Percentiles rank a stretch among this genome's conserved stretches.
Conservation (phyloP, 257 asterid species). For the Perilla frutescens region DNA sequence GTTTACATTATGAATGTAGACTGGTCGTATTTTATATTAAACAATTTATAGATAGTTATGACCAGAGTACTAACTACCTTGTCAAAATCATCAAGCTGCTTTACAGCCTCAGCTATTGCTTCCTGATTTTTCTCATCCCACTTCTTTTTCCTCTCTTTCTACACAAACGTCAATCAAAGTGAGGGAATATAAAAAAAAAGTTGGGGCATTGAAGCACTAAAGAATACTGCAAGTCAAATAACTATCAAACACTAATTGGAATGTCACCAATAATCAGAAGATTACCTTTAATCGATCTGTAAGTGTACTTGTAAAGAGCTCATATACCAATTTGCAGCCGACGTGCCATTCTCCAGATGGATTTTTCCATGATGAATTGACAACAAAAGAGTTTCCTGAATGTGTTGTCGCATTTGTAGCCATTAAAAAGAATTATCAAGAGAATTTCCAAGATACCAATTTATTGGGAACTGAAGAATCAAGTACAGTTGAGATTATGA, state of each 20-base stretch:
- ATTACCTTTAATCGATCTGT: slow-evolving; percentile 82
- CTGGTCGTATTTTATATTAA: slow-evolving; percentile 3
- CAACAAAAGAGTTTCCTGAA: slow-evolving; percentile 73
- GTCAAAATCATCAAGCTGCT: slow-evolving; percentile 86
- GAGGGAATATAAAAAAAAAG: slow-evolving; percentile 24
- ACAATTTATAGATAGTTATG: slow-evolving; percentile 17
- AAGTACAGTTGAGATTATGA: slow-evolving; percentile 26
- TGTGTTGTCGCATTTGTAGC: slow-evolving; percentile 15
- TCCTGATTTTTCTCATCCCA: slow-evolving; percentile 95
- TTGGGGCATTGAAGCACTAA: slow-evolving; percentile 22
- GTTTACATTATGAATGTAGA: not conserved
- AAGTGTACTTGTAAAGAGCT: slow-evolving; percentile 79
- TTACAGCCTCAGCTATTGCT: slow-evolving; percentile 87
- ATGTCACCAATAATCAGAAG: slow-evolving; percentile 15
- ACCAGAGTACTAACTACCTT: slow-evolving; percentile 52
- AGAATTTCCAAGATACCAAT: slow-evolving; percentile 11
- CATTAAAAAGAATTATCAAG: slow-evolving; percentile 23
- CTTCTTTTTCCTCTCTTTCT: slow-evolving; percentile 85
- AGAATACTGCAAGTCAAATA: slow-evolving; percentile 30
- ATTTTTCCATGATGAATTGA: slow-evolving; percentile 88
- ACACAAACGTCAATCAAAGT: slow-evolving; percentile 42
- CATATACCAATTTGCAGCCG: slow-evolving; percentile 86
- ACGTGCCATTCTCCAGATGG: slow-evolving; percentile 97
- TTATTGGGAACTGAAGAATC: not conserved
- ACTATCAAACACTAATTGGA: slow-evolving; percentile 21